Evolutionary conservation across 108 stramenopile species (phyloP), one percentile per base, ranked within the genome.

Genomic region (Cylindrotheca closterium): DNA sequence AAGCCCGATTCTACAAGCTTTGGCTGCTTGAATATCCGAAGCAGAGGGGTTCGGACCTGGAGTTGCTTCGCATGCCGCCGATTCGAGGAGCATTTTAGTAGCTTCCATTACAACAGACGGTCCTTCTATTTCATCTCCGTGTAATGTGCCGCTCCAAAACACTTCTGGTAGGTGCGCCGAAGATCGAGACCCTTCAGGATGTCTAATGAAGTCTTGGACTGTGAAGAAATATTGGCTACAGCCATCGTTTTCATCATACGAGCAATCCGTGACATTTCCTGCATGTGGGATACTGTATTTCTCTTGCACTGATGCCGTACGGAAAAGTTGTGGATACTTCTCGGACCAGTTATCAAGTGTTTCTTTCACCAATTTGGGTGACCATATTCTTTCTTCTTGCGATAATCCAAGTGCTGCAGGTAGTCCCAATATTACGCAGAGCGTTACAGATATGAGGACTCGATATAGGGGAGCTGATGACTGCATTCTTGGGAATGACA

Each of bases 81-180:
- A 83, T 31, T 70, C 61, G 10, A 93, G 48, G 29, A 84, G 60
- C 8, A 84, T 19, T 5, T 46, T 21, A 0, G 74, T 54, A 0
- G 67, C 70, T 58, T 81, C 67, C 64, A 85, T 71, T 0, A 76
- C 78, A 1, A 77, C 68, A 2, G 83, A 72, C 17, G 79, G 77
- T 30, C 97, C 97, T 12, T 97, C 88, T 26, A 80, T 79, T 83
- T 98, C 96, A 63, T 98, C 82, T n/a, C 97, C 97, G 65, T 95
- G 96, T 0, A 95, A 59, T 1, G 73, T 72, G 18, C 97, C 97
- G 33, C 82, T 87, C 65, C 96, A 79, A 63, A 97, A 93, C 1
- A 97, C 94, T 74, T 96, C 90, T 0, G 96, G 92, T 4, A 90
- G 47, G n/a, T 46, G 63, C 29, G 66, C 71, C 51, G 79, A 76